Conservation (phyloP, 1,139 yeast species). For the Sugiyamaella novakii region DNA sequence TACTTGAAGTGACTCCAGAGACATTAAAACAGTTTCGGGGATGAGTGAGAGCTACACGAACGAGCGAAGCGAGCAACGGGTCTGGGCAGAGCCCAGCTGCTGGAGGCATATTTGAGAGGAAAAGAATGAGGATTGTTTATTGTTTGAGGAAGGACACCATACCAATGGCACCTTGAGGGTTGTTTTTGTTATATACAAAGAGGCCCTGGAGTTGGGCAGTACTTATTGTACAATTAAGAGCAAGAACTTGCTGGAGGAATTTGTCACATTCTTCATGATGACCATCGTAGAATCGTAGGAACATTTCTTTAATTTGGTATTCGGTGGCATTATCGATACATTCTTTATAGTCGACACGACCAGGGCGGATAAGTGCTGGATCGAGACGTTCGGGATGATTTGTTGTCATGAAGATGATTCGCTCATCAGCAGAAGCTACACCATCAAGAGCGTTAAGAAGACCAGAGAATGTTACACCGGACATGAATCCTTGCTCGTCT, state of each 20-base stretch:
- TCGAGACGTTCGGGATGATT: conserved; percentile 94
- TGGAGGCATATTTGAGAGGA: conserved; percentile 7
- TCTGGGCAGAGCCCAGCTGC: conserved; percentile 7
- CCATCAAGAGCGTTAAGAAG: conserved; percentile 93
- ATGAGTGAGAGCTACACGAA: conserved; percentile 11
- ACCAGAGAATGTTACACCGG: conserved; percentile 96
- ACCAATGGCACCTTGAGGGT: conserved; percentile 72
- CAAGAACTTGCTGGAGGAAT: conserved; percentile 58
- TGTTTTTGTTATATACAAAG: conserved; percentile 87
- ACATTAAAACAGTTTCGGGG: conserved; percentile 30
- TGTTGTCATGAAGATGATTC: conserved; percentile 96
- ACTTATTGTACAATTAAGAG: conserved; percentile 63
- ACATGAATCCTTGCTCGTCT: conserved; percentile 63
- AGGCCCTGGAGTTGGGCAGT: conserved; percentile 96
- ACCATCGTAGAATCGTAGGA: conserved; percentile 78
- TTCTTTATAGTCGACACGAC: conserved; percentile 86
- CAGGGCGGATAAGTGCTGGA: conserved; percentile 78
- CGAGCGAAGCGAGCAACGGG: neutral
- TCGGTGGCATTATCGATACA: conserved; percentile 83
- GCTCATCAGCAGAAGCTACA: conserved; percentile 97
- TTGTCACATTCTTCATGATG: conserved; percentile 60
- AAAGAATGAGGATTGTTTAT: conserved; percentile 1
- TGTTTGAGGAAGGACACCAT: conserved; percentile 49
- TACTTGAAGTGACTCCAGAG: conserved; percentile 24
- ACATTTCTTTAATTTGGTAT: conserved; percentile 80